Percentiles rank a stretch among this genome's conserved stretches.
phyloP scores from a whole-genome alignment of 2,329 filamentous ascomycete species.

The Xylaria sp. region DNA sequence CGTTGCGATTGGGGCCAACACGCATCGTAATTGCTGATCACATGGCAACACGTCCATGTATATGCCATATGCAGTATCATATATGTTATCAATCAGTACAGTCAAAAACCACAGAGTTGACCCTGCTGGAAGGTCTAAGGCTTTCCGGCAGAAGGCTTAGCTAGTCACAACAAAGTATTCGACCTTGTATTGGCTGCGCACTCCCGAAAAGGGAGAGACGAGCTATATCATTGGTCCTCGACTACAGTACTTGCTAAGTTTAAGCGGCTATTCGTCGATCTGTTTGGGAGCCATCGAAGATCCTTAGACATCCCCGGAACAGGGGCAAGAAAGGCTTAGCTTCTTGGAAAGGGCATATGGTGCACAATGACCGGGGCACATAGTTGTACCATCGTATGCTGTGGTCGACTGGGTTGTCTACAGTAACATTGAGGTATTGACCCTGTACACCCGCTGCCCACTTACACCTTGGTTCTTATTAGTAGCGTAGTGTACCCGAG shows the following conservation, averaged over 20 bases:
- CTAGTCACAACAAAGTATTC: conserved; percentile 11
- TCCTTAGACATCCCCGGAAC: conserved; percentile 26
- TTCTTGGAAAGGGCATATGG: conserved; percentile 3
- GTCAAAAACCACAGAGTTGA: conserved; percentile 17
- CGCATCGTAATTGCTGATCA: conserved; percentile 28
- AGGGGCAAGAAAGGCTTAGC: conserved; percentile 20
- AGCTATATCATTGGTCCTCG: conserved; percentile 31
- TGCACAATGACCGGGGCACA: conserved; percentile 12
- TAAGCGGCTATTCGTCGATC: conserved; percentile 36
- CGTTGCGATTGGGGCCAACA: conserved; percentile 10
- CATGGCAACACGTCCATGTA: conserved; percentile 35
- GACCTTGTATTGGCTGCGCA: conserved; percentile 25
- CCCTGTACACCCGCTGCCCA: conserved; percentile 19
- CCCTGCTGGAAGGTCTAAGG: conserved; percentile 6
- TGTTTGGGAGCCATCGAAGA: conserved; percentile 32
- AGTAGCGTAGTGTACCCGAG: conserved; percentile 26
- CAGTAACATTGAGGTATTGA: conserved; percentile 27
- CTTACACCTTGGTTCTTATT: conserved; percentile 26
- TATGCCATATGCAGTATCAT: conserved; percentile 39
- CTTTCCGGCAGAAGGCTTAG: conserved; percentile 25
- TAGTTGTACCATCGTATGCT: conserved; percentile 24
- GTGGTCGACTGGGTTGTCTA: conserved; percentile 18
- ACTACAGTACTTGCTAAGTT: not conserved
- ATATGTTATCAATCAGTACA: conserved; percentile 9
- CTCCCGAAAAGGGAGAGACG: conserved; percentile 33